Percentiles rank a stretch among this genome's conserved stretches.
These are phyloP conservation scores for Pseudozyma sp. DNA, from an alignment of 1,284 basidiomycete genomes.

Conservation along the genomic window DNA sequence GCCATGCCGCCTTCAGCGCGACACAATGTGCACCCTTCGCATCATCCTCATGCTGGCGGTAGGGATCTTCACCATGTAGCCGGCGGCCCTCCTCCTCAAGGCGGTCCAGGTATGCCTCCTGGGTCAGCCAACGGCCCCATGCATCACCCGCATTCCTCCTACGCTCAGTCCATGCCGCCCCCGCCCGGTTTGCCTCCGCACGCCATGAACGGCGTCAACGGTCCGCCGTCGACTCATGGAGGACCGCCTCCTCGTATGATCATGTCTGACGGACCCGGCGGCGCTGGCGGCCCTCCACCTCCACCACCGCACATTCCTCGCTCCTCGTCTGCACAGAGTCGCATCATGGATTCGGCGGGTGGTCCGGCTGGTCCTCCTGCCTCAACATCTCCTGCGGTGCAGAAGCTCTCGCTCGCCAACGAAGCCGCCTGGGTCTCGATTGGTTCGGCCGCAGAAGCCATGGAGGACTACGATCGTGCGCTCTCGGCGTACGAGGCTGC, in stretches of 20 bases:
- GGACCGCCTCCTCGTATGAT: slow-evolving; percentile 44
- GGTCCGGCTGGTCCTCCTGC: slow-evolving; percentile 23
- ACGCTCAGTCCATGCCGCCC: slow-evolving; percentile 48
- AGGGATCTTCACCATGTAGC: slow-evolving; percentile 30
- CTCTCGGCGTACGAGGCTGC: slow-evolving; percentile 65
- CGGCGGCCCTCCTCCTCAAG: slow-evolving; percentile 36
- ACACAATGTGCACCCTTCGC: slow-evolving; percentile 41
- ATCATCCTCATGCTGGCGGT: slow-evolving; percentile 40
- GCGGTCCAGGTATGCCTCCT: slow-evolving; percentile 30
- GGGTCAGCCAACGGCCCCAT: slow-evolving; percentile 37
- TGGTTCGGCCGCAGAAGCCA: slow-evolving; percentile 64
- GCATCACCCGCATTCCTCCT: slow-evolving; percentile 48
- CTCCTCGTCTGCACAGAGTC: slow-evolving; percentile 46
- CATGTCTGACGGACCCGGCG: slow-evolving; percentile 40
- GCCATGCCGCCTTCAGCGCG: slow-evolving; percentile 45
- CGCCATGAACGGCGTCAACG: slow-evolving; percentile 45
- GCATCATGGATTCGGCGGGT: slow-evolving; percentile 40
- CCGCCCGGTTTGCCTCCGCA: slow-evolving; percentile 47
- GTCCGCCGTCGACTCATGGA: slow-evolving; percentile 24
- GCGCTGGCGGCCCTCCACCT: slow-evolving; percentile 32
- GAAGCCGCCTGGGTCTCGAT: slow-evolving; percentile 64
- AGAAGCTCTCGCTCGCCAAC: slow-evolving; percentile 62
- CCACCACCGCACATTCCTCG: slow-evolving; percentile 48
- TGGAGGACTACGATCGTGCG: slow-evolving; percentile 66
- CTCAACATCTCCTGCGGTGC: slow-evolving; percentile 40